These are phyloP conservation scores for Lentinula guzmanii DNA, from an alignment of 768 basidiomycete genomes.

Conservation along the genomic window DNA sequence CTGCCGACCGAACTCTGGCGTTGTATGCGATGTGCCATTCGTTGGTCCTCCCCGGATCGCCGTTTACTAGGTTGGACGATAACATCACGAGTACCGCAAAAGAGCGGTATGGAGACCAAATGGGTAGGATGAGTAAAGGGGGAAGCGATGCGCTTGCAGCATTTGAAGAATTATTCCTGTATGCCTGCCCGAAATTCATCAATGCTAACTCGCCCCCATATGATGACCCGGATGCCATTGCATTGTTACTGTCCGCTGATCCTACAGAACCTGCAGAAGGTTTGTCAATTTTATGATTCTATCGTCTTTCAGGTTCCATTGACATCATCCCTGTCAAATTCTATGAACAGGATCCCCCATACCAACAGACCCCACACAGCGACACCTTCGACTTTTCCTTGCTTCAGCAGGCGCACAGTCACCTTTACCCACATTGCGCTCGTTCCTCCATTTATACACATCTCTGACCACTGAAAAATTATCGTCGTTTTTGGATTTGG, in stretches of 20 bases:
- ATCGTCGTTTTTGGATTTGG: constrained; percentile 69
- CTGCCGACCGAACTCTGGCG: constrained; percentile 96
- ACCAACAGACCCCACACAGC: constrained; percentile 69
- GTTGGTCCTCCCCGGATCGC: constrained; percentile 47
- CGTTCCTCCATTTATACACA: constrained; percentile 93
- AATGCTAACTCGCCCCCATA: constrained; percentile 92
- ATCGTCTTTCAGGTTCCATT: not conserved
- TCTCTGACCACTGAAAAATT: constrained; percentile 89
- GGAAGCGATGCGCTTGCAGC: constrained; percentile 68
- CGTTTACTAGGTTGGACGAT: constrained; percentile 81
- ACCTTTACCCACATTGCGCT: constrained; percentile 79
- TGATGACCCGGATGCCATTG: constrained; percentile 65
- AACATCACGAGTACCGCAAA: constrained; percentile 91
- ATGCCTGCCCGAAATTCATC: constrained; percentile 96
- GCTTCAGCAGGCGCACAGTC: constrained; percentile 71
- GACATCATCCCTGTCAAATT: not conserved
- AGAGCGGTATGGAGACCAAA: constrained; percentile 91
- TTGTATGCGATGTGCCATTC: constrained; percentile 91
- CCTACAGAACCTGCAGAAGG: constrained; percentile 25
- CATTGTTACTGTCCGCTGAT: constrained; percentile 36
- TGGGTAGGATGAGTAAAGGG: constrained; percentile 80
- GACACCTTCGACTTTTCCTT: constrained; percentile 83
- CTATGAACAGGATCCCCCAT: constrained; percentile 8
- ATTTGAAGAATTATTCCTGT: constrained; percentile 90
- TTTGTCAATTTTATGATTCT: constrained; percentile 1